A percentile compares a stretch with the other conserved stretches of the same genome.
These are phyloP conservation scores for Fusarium sp. DNA, from an alignment of 2,329 filamentous ascomycete species.

Conservation along the genomic window DNA sequence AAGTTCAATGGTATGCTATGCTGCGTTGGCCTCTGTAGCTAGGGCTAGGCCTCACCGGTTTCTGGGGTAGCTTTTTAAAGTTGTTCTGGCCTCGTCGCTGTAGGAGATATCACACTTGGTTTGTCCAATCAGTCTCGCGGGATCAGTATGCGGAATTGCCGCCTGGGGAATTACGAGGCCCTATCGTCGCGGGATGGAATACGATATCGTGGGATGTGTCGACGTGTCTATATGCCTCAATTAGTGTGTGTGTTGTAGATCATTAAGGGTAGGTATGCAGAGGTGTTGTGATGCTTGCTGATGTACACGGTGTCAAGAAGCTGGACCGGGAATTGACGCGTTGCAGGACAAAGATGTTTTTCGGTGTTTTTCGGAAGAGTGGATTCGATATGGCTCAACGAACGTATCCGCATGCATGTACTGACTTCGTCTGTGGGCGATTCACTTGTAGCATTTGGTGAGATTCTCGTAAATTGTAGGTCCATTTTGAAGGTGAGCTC, in stretches of 20 bases:
- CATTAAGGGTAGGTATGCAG: neutral
- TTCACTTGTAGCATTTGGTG: neutral
- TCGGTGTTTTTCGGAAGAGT: neutral
- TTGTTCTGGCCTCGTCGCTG: slow-evolving; percentile 14
- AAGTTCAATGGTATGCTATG: neutral
- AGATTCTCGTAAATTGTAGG: neutral
- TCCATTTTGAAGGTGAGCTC: rapidly evolving
- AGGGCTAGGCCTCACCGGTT: slow-evolving; percentile 28
- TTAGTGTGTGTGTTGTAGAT: slow-evolving; percentile 4
- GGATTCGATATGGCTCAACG: neutral
- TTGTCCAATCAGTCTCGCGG: slow-evolving; percentile 21
- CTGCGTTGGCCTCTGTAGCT: neutral
- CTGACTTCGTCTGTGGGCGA: neutral
- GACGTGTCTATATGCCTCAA: slow-evolving; percentile 18
- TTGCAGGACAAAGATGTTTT: neutral
- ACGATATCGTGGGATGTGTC: neutral
- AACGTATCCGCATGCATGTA: neutral
- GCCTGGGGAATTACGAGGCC: slow-evolving; percentile 4
- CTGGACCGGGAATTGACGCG: neutral
- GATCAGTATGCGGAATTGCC: slow-evolving; percentile 3
- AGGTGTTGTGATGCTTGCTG: neutral
- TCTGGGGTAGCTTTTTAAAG: neutral
- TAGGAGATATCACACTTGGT: slow-evolving; percentile 12
- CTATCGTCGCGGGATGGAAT: slow-evolving; percentile 6
- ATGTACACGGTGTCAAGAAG: neutral